phyloP scores from a whole-genome alignment of 75 land plant genomes.

The Picea glauca region DNA sequence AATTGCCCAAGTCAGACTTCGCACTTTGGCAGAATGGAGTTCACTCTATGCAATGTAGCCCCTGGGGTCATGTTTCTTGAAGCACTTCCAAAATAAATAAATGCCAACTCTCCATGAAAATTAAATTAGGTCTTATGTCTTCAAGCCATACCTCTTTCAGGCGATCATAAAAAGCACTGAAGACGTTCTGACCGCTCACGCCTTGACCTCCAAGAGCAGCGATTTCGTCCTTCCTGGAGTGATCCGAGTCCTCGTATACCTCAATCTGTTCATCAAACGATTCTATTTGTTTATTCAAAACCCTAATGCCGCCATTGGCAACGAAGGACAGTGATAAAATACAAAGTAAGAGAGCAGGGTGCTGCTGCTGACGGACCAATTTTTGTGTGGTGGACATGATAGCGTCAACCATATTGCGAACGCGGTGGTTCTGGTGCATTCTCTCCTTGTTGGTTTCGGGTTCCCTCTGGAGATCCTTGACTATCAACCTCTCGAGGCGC shows the following conservation, averaged over 20 bases:
- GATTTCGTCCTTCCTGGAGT: constrained; percentile 90
- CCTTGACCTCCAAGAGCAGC: constrained; percentile 90
- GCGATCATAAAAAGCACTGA: constrained; percentile 87
- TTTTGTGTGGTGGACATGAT: constrained; percentile 55
- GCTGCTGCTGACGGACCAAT: constrained; percentile 40
- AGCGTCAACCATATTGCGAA: constrained; percentile 76
- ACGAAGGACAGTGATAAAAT: not conserved
- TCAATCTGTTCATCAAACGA: constrained; percentile 48
- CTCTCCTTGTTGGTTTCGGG: constrained; percentile 69
- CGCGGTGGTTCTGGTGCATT: constrained; percentile 91
- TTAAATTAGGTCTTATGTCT: no score
- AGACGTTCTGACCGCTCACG: constrained; percentile 57
- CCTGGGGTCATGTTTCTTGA: no score
- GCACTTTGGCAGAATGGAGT: no score
- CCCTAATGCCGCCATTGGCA: not conserved
- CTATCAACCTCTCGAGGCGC: constrained; percentile 90
- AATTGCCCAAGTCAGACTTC: no score
- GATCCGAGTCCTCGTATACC: constrained; percentile 86
- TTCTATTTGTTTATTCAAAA: not conserved
- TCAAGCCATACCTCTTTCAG: constrained; percentile 73
- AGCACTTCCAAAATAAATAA: no score
- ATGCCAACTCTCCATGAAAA: no score
- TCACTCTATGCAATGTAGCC: no score
- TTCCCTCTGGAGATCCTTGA: constrained; percentile 89
- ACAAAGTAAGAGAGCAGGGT: not conserved